Base-by-base conservation (phyloP, 345 rosid species). In the Pistacia integerrima region DNA sequence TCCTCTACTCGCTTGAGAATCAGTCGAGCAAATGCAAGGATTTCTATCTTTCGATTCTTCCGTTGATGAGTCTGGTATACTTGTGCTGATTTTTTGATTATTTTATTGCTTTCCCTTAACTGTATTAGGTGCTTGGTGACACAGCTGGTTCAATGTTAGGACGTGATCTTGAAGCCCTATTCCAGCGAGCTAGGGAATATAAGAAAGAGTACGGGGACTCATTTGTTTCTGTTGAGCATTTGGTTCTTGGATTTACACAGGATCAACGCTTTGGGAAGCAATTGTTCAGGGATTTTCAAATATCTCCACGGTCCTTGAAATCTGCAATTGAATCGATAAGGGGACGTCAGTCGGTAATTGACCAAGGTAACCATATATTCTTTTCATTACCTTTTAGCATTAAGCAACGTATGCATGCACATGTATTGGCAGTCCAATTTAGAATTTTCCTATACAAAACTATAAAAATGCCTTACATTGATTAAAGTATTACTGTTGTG, bases 321-420 rank as follows among this genome's bases (percentile, higher is more conserved):
- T 73, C 97, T 80, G 98, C 97, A 0, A 74, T 97, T 84, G 94
- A 91, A 85, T 82, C 97, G 62, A 88, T 97, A 58, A 91, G 99
- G 84, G 98, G 99, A 76, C 93, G 90, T 68, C 99, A 97, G 74
- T 91, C 98, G 70, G 99, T 97, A 63, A 90, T 93, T 70, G 99
- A 97, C 81, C 97, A 92, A 91, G 99, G 99, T 97, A 54, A 67
- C 35, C 46, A 58, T 51, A 8, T 35, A 62, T 70, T 30, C 41
- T 33, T 72, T 70, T 46, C 58, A 22, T 56, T 18, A 51, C 25
- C 4, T 51, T 63, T 28, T 35, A 44, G 28, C 20, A 3, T 25
- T 56, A 20, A 58, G 51, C 17, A 20, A 69, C 11, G 18, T 69
- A 49, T 44, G 3, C 8, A 14, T 55, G 49, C 11, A 1, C 51